Base-by-base conservation (phyloP, 208 protist species). In the Trypanosoma scelopori region DNA sequence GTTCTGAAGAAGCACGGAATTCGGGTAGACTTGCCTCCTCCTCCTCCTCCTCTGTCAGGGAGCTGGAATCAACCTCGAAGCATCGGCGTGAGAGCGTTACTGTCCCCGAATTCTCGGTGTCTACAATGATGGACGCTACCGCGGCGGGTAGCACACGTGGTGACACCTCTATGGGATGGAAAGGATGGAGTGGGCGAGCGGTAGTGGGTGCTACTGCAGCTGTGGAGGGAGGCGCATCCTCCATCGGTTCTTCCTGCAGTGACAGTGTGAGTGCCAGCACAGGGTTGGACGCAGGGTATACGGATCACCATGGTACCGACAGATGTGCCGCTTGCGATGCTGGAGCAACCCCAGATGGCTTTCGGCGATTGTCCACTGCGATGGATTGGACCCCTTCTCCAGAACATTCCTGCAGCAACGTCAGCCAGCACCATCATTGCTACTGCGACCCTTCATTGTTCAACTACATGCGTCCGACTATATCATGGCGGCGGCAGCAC, bases 391-490 rank as follows among this genome's bases (percentile, higher is more conserved):
- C 35, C 11, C n/a, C n/a, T 42, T 46, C 42, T 53, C 13, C 1
- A 5, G 9, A 65, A 46, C 18, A 20, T 27, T 6, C 16, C 20
- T 28, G 13, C 13, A 23, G 39, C 27, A 3, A n/a, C 27, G 15
- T 13, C 5, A 23, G 9, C 18, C 37, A n/a, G 16, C 25, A 65
- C 37, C 43, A 55, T 9, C 32, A 9, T 9, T 37, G 3, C 9
- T 9, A 37, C 32, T 37, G 32, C 32, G 9, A 9, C 3, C 9
- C 32, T 20, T n/a, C 35, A 13, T 37, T 52, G 22, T 35, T 55
- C 12, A 58, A 62, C 45, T 70, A 70, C 25, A 70, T 70, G 64
- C 64, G 64, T 27, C 55, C 64, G 0, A 70, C 64, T 11, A 70
- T 62, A 30, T 70, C 66, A 30, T 63, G 66, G 57, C 47, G 48